Evolutionary conservation across 495 filamentous ascomycete species (phyloP).

Genomic region (Neurospora sp.): DNA sequence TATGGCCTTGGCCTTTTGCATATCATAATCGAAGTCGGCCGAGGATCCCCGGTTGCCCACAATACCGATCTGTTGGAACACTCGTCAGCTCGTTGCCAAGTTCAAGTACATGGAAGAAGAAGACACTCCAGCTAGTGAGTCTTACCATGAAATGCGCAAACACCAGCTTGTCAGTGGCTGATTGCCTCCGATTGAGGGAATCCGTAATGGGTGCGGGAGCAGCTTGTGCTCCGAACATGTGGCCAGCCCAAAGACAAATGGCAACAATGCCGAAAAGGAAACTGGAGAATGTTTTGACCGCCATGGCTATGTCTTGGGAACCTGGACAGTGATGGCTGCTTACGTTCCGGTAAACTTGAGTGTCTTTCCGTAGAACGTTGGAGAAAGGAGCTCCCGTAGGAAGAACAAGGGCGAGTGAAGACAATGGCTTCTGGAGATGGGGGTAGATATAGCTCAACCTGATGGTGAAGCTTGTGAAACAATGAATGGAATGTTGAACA

Average conservation of each 20-base stretch:
- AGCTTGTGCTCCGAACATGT: neutral
- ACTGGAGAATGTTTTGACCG: neutral
- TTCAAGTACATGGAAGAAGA: neutral
- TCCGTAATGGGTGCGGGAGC: constrained; percentile 1
- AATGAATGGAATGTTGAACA: neutral
- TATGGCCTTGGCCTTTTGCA: constrained; percentile 20
- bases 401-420: neutral
- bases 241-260: neutral
- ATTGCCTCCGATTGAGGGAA: neutral
- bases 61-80: constrained; percentile 40
- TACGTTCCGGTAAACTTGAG: neutral
- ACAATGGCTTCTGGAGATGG: neutral
- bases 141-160: constrained; percentile 54
- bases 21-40: constrained; percentile 46
- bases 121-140: neutral
- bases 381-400: neutral
- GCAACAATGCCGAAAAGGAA: neutral
- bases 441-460: neutral
- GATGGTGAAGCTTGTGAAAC: neutral
- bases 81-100: neutral
- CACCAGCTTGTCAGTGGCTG: constrained; percentile 25
- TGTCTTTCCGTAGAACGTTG: neutral
- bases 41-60: constrained; percentile 37
- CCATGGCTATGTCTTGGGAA: neutral
- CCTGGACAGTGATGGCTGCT: neutral